Conservation (phyloP, 768 basidiomycete species). For the Pulveroboletus frians region DNA sequence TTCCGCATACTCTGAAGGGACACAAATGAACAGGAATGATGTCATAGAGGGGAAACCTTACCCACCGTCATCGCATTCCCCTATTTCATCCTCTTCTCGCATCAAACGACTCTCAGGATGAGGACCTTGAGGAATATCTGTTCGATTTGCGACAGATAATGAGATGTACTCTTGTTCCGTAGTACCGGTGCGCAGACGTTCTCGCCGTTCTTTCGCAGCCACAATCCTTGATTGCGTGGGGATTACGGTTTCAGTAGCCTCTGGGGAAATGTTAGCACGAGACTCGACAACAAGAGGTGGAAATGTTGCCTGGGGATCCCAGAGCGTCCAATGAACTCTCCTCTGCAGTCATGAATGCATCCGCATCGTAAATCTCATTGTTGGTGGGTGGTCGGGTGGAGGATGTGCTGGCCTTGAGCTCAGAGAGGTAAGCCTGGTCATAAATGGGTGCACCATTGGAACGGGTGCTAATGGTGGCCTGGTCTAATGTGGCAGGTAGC, state of each 20-base stretch:
- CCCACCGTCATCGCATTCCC: constrained; percentile 84
- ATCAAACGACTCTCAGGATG: constrained; percentile 80
- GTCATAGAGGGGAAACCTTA: background rate
- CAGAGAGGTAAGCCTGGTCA: constrained; percentile 64
- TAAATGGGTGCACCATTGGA: constrained; percentile 57
- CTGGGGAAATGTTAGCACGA: constrained; percentile 18
- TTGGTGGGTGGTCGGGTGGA: constrained; percentile 42
- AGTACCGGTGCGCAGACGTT: constrained; percentile 52
- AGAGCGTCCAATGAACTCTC: constrained; percentile 33
- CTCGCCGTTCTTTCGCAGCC: constrained; percentile 71
- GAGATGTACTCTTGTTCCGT: constrained; percentile 73
- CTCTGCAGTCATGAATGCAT: constrained; percentile 43
- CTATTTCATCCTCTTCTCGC: constrained; percentile 83
- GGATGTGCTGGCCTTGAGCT: constrained; percentile 75
- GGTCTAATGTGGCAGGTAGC: constrained; percentile 47
- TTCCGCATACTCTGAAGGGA: constrained; percentile 66
- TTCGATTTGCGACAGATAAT: constrained; percentile 56
- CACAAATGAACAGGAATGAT: constrained; percentile 8
- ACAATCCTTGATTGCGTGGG: constrained; percentile 68
- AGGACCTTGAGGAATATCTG: constrained; percentile 58
- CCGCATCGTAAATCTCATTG: constrained; percentile 43
- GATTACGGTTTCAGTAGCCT: constrained; percentile 44
- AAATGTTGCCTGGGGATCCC: constrained; percentile 28
- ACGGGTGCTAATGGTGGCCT: constrained; percentile 45
- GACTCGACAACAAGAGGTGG: background rate